A percentile compares a stretch with the other conserved stretches of the same genome.
Evolutionary conservation across 139 green algal genomes (phyloP).

Genomic region (Helicosporidium sp.): DNA sequence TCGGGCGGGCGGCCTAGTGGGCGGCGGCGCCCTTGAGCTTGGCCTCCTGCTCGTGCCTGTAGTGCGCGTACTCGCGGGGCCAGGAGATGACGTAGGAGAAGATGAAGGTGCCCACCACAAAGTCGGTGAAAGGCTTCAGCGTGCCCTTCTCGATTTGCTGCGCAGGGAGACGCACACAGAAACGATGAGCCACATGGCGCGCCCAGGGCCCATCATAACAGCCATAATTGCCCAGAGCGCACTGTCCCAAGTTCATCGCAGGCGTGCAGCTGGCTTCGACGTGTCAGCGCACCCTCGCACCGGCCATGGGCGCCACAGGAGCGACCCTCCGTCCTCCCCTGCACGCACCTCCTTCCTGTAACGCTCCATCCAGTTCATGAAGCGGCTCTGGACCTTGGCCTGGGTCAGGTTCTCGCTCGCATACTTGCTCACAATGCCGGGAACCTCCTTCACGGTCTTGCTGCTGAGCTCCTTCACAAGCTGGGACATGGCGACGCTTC

Average conservation of each 20-base stretch:
- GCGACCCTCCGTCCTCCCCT: no score
- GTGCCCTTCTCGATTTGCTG: constrained; percentile 36
- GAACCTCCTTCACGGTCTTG: constrained; percentile 33
- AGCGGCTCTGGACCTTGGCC: constrained; percentile 8
- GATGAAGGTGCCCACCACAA: constrained; percentile 21
- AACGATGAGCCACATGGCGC: neutral
- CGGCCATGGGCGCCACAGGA: no score
- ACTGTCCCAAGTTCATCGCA: neutral
- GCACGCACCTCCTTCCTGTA: constrained; percentile 26
- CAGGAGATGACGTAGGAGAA: constrained; percentile 30
- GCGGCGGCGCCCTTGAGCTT: constrained; percentile 24
- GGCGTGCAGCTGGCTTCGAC: neutral
- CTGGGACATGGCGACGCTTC: neutral
- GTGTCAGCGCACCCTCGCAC: no score
- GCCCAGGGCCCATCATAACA: no score
- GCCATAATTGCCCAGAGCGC: no score
- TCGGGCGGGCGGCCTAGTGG: neutral
- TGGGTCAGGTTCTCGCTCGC: constrained; percentile 21
- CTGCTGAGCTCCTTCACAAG: neutral
- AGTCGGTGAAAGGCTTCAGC: constrained; percentile 26
- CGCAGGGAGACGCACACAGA: neutral
- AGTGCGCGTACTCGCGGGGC: constrained; percentile 31
- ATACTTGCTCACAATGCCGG: constrained; percentile 20
- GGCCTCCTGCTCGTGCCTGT: constrained; percentile 30
- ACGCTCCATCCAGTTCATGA: constrained; percentile 17